Evolutionary conservation across 1,284 basidiomycete species (phyloP).

Genomic region (Stygiomarasmius scandens): DNA sequence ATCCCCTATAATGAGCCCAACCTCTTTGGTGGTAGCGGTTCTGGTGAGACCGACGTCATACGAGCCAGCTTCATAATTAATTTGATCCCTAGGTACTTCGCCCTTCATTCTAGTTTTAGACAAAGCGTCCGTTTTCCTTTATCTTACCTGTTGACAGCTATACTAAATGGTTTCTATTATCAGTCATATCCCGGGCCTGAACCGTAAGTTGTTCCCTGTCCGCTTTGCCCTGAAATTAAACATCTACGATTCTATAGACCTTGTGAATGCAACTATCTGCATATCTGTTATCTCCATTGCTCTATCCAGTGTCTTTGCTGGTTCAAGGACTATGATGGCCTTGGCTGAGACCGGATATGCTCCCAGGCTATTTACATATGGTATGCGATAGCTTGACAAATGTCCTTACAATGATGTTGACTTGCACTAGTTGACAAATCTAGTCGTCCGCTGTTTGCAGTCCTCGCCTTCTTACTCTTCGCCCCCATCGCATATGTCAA

Average conservation of each 20-base stretch:
- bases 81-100: too few species aligned
- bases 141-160: too few species aligned
- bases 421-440: conserved; percentile 40
- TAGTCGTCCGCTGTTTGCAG: conserved; percentile 39
- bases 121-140: too few species aligned
- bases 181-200: conserved; percentile 61
- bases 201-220: conserved; percentile 42
- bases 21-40: conserved; percentile 42
- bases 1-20: conserved; percentile 53
- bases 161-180: conserved; percentile 66
- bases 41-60: conserved; percentile 23
- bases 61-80: conserved; percentile 13
- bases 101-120: too few species aligned
- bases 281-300: conserved; percentile 76
- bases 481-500: conserved; percentile 44
- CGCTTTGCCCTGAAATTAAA: not conserved
- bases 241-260: conserved; percentile 28
- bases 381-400: too few species aligned
- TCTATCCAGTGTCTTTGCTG: conserved; percentile 67
- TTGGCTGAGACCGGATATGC: conserved; percentile 71
- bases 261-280: conserved; percentile 73
- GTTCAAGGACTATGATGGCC: conserved; percentile 67
- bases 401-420: too few species aligned
- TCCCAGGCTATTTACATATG: conserved; percentile 55
- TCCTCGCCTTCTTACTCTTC: conserved; percentile 36